Evolutionary conservation across 2,329 filamentous ascomycete species (phyloP), one percentile per base, ranked within the genome.

Genomic region (Seiridium unicorne): DNA sequence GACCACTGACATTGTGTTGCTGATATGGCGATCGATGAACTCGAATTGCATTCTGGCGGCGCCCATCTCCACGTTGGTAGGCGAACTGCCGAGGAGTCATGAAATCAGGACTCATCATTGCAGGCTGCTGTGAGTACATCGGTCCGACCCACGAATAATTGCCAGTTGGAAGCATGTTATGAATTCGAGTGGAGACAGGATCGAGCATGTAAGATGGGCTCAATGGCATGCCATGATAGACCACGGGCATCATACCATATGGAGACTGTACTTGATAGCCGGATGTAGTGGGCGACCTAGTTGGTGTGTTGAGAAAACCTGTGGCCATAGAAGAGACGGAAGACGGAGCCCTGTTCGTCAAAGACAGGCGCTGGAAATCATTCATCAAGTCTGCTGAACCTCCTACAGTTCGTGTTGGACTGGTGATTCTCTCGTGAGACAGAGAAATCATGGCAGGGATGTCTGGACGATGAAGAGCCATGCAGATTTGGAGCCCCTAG

Each of bases 1-100:
- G 81, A 36, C 79, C 79, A 1, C 78, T 72, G 4, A 77, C 73
- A 59, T 77, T 82, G 65, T 57, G 48, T 44, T 60, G 58, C 26
- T 79, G 79, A 59, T 79, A 78, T n/a, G 78, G 71, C 10, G 79
- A 75, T 64, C 82, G 69, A 51, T 73, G 73, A 44, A 83, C 72
- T 31, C 81, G 74, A 60, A 77, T 74, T 32, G 79, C 79, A 66
- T 82, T 78, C 61, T 85, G 79, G 55, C 83, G 80, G 9, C 81
- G 81, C 57, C 70, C 67, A 35, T 81, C 78, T 18, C 68, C 64
- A 44, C 76, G 74, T 3, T 66, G 64, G 0, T 68, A 61, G 9
- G 75, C 68, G 38, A 77, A 66, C 38, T 69, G 59, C 58, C 77
- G 75, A 3, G 77, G 77, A 6, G 76, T 77, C 35, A 74, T 73